Evolutionary conservation across 768 basidiomycete species (phyloP), one percentile per base, ranked within the genome.

Genomic region (Suillus hirtellus): DNA sequence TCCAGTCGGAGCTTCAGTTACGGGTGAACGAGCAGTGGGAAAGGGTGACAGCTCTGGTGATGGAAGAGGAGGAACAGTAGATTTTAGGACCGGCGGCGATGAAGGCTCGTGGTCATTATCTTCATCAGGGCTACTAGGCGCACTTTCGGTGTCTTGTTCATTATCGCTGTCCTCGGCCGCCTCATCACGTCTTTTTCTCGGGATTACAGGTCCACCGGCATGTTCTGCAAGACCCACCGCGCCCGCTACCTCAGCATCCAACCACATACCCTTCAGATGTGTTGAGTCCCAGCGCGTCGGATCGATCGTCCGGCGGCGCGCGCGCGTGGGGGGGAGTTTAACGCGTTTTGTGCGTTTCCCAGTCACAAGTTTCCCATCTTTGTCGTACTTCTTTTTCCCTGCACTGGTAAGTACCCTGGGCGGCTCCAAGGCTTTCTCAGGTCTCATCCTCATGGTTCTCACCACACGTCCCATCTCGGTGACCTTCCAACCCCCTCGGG

Each of bases 401-500:
- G 49, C 61, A 15, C 64, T 65, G 15, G 38, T 27, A 12, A 60
- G 59, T 17, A 64, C 67, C 1, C 47, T 58, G 2, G 67, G 65
- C 10, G 72, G 73, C 7, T 71, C 74, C 15, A 95, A 73, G 3
- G 92, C 90, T 46, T 80, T 82, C 10, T 70, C 74, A 4, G 93
- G 92, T 4, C 91, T 82, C 84, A 92, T 91, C 46, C 85, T 82
- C 66, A 91, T 77, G 2, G 89, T 87, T 3, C 82, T 80, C 7
- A 92, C 78, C 17, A 92, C 76, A 12, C 89, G 82, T 0, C 89
- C 88, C 3, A 88, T 81, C 3, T 86, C 74, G 0, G 90, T 90
- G 49, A 86, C 83, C 59, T 82, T 83, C 93, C 93, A 95, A 8
- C 88, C 89, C 0, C 76, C 73, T 7, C 82, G 84, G 15, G 70